These are phyloP conservation scores for Takakia lepidozioides DNA, from an alignment of 225 moss, liverwort and hornwort species.

Conservation along the genomic window DNA sequence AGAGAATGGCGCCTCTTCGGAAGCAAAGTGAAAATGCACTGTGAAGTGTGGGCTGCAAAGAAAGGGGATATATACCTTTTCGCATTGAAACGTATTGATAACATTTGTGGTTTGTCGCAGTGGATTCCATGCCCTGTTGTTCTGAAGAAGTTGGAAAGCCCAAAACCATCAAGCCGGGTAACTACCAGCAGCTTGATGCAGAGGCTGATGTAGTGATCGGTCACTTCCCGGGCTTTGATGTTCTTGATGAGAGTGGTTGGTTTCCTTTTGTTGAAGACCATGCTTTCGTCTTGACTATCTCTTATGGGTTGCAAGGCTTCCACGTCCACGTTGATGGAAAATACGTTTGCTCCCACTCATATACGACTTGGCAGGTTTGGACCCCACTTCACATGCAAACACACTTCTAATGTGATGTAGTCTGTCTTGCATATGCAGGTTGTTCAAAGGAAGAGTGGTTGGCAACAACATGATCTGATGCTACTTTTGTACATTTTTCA, in stretches of 20 bases:
- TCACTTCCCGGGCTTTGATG: constrained; percentile 17
- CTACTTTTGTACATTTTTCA: no score
- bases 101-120: constrained; percentile 3
- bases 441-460: no score
- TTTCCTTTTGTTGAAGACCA: constrained; percentile 14
- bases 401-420: no score
- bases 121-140: constrained; percentile 11
- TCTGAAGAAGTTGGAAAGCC: constrained; percentile 12
- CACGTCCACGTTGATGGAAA: constrained; percentile 13
- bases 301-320: constrained; percentile 14
- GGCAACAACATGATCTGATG: no score
- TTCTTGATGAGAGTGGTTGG: constrained; percentile 17
- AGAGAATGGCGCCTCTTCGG: no score
- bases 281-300: constrained; percentile 10
- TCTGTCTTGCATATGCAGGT: no score
- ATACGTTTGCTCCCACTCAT: constrained; percentile 12
- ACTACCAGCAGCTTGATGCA: constrained; percentile 7
- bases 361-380: no score
- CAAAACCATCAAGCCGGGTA: constrained; percentile 6
- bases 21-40: no score
- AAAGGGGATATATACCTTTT: no score
- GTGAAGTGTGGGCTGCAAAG: no score
- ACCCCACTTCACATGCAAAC: no score
- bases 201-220: constrained; percentile 13
- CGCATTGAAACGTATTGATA: no score